These are phyloP conservation scores for Backusella australiensis DNA, from an alignment of 192 early-diverging fungal genomes.

Conservation along the genomic window DNA sequence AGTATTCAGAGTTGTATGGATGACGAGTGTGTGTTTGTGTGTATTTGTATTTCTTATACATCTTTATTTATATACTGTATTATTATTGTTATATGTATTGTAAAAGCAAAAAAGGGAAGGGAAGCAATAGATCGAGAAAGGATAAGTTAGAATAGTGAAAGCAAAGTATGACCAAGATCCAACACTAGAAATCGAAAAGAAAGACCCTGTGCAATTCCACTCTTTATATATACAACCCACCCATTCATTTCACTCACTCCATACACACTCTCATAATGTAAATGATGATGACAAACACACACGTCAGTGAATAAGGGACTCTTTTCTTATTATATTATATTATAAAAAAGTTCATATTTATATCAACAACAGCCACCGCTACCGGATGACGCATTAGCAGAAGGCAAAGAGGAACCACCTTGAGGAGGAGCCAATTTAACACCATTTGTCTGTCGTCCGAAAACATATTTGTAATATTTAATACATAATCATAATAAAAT, in stretches of 20 bases:
- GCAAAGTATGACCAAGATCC: no score
- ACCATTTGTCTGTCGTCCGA: constrained; percentile 34
- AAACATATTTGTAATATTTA: neutral
- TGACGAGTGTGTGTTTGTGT: neutral
- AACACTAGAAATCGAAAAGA: no score
- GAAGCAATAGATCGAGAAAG: neutral
- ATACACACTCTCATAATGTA: neutral
- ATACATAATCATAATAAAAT: neutral
- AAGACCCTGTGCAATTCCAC: no score
- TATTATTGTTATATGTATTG: neutral
- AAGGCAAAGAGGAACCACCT: constrained; percentile 26
- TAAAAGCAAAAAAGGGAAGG: neutral
- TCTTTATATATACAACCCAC: no score
- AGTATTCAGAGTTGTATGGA: constrained; percentile 8
- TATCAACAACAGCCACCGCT: constrained; percentile 20
- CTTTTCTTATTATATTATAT: neutral
- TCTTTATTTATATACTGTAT: neutral
- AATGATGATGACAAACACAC: neutral
- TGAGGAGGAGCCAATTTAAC: constrained; percentile 69
- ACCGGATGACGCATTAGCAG: constrained; percentile 16
- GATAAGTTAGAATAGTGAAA: no score
- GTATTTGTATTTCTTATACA: neutral
- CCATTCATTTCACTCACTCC: no score
- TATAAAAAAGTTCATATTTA: neutral
- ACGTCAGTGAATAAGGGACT: neutral